Base-by-base conservation (phyloP, 2,329 filamentous ascomycete genomes). In the Fusarium heterosporum region DNA sequence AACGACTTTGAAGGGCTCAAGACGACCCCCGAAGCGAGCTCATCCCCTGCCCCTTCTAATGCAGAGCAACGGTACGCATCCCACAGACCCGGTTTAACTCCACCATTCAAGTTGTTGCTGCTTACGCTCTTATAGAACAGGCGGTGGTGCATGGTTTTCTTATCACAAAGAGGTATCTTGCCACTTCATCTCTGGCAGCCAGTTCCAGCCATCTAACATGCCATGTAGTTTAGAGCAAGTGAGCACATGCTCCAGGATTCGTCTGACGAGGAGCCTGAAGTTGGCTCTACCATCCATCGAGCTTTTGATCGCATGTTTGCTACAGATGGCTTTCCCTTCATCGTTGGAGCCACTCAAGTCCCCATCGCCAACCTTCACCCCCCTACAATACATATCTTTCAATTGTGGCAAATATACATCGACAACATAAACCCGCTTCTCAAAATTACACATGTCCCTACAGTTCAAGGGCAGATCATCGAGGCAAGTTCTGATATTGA, bases 321-420 rank as follows among this genome's bases (percentile, higher is more conserved):
- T 63, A 79, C 82, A 40, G 84, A 86, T 68, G 84, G 84, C 49
- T 88, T 89, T 58, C 85, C 86, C 4, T 87, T 89, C 69, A 77
- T 85, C 29, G 78, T 87, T 16, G 84, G 84, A 28, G 82, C 81
- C 28, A 73, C 78, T 11, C 73, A 74, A 16, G 73, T 77, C 17
- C 78, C 78, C 46, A 78, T 87, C 47, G 82, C 82, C 5, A 78
- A 79, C 47, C 75, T 80, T 16, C 86, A 88, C 64, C 87, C 87
- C 11, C 74, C 83, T 3, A 79, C 84, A 25, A 83, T 88, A 19
- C 85, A 88, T 58, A 88, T 89, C 52, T 85, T 89, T 60, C 83
- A 87, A 66, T 79, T 90, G 17, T 92, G 90, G 89, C 89, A 91
- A 75, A 82, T 87, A 16, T 92, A 90, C 72, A 82, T 92, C 40